These are phyloP conservation scores for Cryphonectria nitschkei DNA, from an alignment of 2,329 filamentous ascomycete species.

Conservation along the genomic window DNA sequence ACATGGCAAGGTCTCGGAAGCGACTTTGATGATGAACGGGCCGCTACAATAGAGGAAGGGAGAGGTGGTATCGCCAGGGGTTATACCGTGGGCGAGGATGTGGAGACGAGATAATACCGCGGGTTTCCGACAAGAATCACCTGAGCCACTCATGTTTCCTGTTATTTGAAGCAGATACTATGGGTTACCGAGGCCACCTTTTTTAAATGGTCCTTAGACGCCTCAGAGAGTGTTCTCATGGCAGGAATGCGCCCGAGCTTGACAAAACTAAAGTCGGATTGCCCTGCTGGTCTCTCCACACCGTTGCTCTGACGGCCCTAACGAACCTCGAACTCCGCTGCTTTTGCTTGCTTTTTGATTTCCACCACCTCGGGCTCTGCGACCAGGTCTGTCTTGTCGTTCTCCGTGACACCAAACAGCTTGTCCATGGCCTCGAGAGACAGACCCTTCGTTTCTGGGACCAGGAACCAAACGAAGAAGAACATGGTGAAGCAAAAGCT, in stretches of 20 bases:
- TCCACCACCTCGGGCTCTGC: constrained; percentile 3
- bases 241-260: neutral
- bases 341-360: neutral
- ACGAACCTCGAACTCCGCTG: constrained; percentile 18
- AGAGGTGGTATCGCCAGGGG: constrained; percentile 86
- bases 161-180: neutral
- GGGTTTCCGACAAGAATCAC: neutral
- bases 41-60: constrained; percentile 80
- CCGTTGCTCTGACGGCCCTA: neutral
- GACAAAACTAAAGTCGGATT: neutral
- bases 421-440: constrained; percentile 37
- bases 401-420: constrained; percentile 36
- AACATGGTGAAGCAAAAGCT: constrained; percentile 67
- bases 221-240: neutral
- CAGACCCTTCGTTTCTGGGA: constrained; percentile 64
- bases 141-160: neutral
- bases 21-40: constrained; percentile 70
- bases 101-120: constrained; percentile 22
- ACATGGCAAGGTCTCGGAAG: constrained; percentile 93
- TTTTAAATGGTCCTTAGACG: neutral
- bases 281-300: neutral
- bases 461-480: constrained; percentile 64
- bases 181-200: neutral
- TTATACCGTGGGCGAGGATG: constrained; percentile 73
- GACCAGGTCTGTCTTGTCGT: constrained; percentile 4